A percentile compares a stretch with the other conserved stretches of the same genome.
Evolutionary conservation across 2,329 filamentous ascomycete species (phyloP).

Genomic region (Alternaria ethzedia): DNA sequence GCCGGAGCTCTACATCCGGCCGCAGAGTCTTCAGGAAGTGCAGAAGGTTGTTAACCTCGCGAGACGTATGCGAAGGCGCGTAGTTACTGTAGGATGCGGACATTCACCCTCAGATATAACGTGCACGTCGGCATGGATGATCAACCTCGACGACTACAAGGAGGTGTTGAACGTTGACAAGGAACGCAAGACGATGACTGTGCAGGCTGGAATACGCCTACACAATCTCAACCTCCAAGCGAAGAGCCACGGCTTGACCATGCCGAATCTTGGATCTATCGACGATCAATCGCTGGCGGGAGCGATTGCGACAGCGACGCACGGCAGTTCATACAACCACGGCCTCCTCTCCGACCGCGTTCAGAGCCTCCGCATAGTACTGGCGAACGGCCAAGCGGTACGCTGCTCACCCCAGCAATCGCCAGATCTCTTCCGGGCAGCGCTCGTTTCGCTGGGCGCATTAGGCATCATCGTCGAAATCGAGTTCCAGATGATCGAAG

Average conservation of each 20-base stretch:
- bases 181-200: slow-evolving; percentile 70
- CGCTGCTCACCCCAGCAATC: slow-evolving; percentile 72
- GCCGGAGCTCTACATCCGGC: slow-evolving; percentile 90
- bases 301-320: slow-evolving; percentile 90
- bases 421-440: slow-evolving; percentile 83
- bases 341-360: slow-evolving; percentile 85
- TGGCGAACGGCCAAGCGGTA: slow-evolving; percentile 78
- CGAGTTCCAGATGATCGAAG: slow-evolving; percentile 79
- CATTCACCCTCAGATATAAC: slow-evolving; percentile 94
- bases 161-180: slow-evolving; percentile 73
- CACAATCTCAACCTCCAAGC: slow-evolving; percentile 75
- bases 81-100: slow-evolving; percentile 86
- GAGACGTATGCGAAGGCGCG: slow-evolving; percentile 76
- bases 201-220: slow-evolving; percentile 89
- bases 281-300: slow-evolving; percentile 92
- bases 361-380: slow-evolving; percentile 75
- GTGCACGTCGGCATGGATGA: slow-evolving; percentile 90
- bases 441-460: slow-evolving; percentile 84
- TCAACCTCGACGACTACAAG: slow-evolving; percentile 88
- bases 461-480: slow-evolving; percentile 91
- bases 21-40: slow-evolving; percentile 78
- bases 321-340: slow-evolving; percentile 84
- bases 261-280: slow-evolving; percentile 94
- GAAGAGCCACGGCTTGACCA: slow-evolving; percentile 76
- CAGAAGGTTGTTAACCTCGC: slow-evolving; percentile 84